A percentile compares a stretch with the other conserved stretches of the same genome.
Conservation (phyloP, 192 early-diverging fungal species). For the Podila minutissima region DNA sequence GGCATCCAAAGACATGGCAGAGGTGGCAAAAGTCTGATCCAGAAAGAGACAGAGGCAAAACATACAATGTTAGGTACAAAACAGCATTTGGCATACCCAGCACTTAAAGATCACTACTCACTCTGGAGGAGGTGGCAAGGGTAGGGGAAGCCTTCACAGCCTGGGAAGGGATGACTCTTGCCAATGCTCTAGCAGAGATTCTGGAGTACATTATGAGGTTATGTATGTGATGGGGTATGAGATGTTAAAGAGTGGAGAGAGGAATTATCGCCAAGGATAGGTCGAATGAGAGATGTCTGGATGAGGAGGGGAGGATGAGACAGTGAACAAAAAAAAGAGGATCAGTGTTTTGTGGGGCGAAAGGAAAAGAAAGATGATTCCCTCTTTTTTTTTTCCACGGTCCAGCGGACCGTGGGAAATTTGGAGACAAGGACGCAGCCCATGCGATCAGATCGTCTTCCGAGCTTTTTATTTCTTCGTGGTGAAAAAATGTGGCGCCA, state of each 20-base stretch:
- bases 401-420: not conserved
- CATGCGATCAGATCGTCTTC: too few species aligned
- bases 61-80: not conserved
- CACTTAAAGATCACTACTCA: slow-evolving; percentile 4
- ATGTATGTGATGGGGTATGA: not conserved
- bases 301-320: not conserved
- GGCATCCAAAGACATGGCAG: slow-evolving; percentile 19
- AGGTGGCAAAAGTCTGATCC: slow-evolving; percentile 36
- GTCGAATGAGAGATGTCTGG: not conserved
- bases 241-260: slow-evolving; percentile 4
- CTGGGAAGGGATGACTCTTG: slow-evolving; percentile 29
- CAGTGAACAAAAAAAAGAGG: not conserved
- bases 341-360: not conserved
- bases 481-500: slow-evolving; percentile 87
- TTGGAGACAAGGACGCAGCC: not conserved
- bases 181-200: slow-evolving; percentile 31
- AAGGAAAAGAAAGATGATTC: not conserved
- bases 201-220: slow-evolving; percentile 32
- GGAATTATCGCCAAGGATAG: not conserved
- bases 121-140: slow-evolving; percentile 40
- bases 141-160: slow-evolving; percentile 17
- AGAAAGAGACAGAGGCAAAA: not conserved
- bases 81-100: not conserved
- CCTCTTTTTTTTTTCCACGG: slow-evolving; percentile 3
- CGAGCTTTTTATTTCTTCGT: not conserved